Base-by-base conservation (phyloP, 768 basidiomycete genomes). In the Kwoniella sp. region DNA sequence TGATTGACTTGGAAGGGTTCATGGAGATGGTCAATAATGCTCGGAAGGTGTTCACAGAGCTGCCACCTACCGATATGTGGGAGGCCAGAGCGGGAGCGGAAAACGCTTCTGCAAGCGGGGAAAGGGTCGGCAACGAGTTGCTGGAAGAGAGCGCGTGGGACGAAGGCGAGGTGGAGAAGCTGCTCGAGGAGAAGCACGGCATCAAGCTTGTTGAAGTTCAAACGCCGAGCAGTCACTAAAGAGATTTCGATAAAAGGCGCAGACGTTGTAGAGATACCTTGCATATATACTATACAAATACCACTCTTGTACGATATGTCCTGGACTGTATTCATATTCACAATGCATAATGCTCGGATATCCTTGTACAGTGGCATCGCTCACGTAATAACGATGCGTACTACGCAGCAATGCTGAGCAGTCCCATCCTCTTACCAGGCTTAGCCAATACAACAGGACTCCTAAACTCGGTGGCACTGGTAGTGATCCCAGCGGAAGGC, bases 341-440 rank as follows among this genome's bases (percentile, higher is more conserved):
- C 13, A 13, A 5, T 34, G 34, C 34, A 34, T 34, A 34, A 34
- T 34, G 34, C 34, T 37, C 5, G 7, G 13, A 37, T 5, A 37
- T 37, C 13, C 34, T 13, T 37, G 34, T 37, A 13, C 34, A 37
- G 13, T 37, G 26, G 8, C 26, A 29, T n/a, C n/a, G n/a, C n/a
- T n/a, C n/a, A n/a, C n/a, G n/a, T n/a, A n/a, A n/a, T n/a, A n/a
- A n/a, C n/a, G n/a, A n/a, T n/a, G n/a, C n/a, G n/a, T n/a, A n/a
- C 51, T 60, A 69, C 34, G 58, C 62, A 8, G 71, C 70, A 28
- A 77, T 73, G 47, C 70, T 72, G 22, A 80, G 47, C 63, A 80
- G 58, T 11, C 70, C 76, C 56, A 80, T 78, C 34, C 79, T 56
- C 47, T 79, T 74, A 13, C 74, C 74, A n/a, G 79, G 77, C 55